Evolutionary conservation across 2,329 filamentous ascomycete genomes (phyloP).

Genomic region (Teratosphaeriaceae sp.): DNA sequence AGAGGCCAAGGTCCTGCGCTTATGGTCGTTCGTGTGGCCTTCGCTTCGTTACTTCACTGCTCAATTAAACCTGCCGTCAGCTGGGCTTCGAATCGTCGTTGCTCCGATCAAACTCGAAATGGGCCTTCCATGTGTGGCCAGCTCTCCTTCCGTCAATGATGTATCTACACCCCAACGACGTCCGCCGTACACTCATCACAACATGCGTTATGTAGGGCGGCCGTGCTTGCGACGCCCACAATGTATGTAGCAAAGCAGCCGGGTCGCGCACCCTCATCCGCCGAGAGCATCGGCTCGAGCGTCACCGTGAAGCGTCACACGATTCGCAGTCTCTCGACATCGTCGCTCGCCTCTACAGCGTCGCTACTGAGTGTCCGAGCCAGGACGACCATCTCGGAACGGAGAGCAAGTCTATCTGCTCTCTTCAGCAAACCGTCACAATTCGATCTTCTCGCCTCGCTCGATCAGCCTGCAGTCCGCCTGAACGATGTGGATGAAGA

Average conservation of each 20-base stretch:
- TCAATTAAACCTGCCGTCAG: background rate
- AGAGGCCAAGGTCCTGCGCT: no score
- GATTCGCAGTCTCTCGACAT: constrained; percentile 21
- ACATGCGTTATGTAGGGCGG: no score
- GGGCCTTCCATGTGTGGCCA: background rate
- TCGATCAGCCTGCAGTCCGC: constrained; percentile 2
- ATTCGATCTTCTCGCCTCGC: no score
- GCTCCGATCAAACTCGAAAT: background rate
- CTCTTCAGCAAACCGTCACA: background rate
- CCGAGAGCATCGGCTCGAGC: constrained; percentile 15
- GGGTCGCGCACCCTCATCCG: constrained; percentile 17
- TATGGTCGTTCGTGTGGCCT: background rate
- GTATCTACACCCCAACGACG: background rate
- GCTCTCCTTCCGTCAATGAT: background rate
- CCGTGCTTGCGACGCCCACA: no score
- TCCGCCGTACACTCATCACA: no score
- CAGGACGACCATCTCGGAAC: background rate
- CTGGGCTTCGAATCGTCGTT: background rate
- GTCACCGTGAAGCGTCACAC: constrained; percentile 21
- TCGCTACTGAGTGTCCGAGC: constrained; percentile 15
- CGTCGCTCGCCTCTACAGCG: constrained; percentile 20
- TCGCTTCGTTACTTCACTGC: background rate
- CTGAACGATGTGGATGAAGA: constrained; percentile 2
- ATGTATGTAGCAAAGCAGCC: background rate
- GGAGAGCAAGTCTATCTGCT: constrained; percentile 1